Percentiles rank a stretch among this genome's conserved stretches.
phyloP scores from a whole-genome alignment of 78 protist genomes.

The Planoprotostelium fungivorum region DNA sequence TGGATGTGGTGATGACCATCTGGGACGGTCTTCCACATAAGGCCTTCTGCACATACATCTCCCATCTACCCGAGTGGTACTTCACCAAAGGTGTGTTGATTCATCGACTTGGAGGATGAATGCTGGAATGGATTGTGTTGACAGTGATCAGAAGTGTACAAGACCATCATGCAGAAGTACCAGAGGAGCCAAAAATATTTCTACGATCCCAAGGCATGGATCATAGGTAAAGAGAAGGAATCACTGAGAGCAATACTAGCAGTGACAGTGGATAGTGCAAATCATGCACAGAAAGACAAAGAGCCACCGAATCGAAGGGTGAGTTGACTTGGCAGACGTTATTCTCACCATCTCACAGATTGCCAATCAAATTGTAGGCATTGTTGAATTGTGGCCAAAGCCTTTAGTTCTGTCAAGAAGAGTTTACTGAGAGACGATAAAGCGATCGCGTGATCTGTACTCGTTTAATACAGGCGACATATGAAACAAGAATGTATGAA shows the following conservation, averaged over 20 bases:
- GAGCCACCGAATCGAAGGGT: neutral
- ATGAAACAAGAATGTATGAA: no score
- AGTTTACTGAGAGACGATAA: neutral
- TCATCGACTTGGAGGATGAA: neutral
- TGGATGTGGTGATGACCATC: neutral
- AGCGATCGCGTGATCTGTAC: no score
- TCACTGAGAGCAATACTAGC: neutral
- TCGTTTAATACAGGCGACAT: no score
- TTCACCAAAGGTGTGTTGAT: neutral
- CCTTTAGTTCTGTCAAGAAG: neutral
- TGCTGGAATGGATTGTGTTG: neutral
- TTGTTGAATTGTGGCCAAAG: neutral
- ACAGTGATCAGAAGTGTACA: neutral
- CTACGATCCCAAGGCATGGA: neutral
- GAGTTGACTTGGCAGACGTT: neutral
- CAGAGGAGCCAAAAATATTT: neutral
- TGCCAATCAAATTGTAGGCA: neutral
- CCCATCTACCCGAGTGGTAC: neutral
- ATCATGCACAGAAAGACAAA: neutral
- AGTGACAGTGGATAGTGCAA: neutral
- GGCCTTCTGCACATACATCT: neutral
- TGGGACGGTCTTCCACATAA: neutral
- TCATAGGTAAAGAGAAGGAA: neutral
- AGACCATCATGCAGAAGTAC: neutral
- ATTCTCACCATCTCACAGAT: neutral